Base-by-base conservation (phyloP, 768 basidiomycete species). In the Hemileccinum rubropunctum region DNA sequence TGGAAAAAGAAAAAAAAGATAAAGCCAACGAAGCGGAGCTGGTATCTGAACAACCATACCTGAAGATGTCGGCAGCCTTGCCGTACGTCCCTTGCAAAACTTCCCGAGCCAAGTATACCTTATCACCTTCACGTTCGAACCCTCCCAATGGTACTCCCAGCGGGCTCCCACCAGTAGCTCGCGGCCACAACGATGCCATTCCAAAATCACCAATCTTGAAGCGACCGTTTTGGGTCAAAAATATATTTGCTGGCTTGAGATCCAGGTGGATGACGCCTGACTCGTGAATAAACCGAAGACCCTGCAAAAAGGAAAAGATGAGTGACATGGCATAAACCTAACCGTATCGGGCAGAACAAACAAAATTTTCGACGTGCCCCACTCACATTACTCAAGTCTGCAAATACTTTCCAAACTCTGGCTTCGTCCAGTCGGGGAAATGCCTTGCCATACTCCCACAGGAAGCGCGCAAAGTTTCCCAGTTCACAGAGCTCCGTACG, bases 191-290 rank as follows among this genome's bases (percentile, higher is more conserved):
- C 6, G 91, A 91, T n/a, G 95, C 95, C 85, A 99, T 93, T 9
- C 97, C 97, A 73, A 98, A 98, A 68, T 99, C 97, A 8, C 95
- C 95, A 66, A 99, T 93, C 73, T 92, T 93, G 73, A 99, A 87
- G 39, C 87, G 80, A 2, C 97, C 97, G 37, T 84, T 80, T 8
- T 76, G 76, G 10, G 91, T 93, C 59, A 99, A 77, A 64, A 99
- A 93, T 44, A 99, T 86, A 66, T 99, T 99, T 37, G 92, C 92
- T 12, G 97, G 97, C 73, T 99, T 99, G 56, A 99, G 71, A 72
- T 99, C 97, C 47, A 99, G 80, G 72, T 99, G 97, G 43, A 98
- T 87, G 50, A 97, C 83, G 48, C 87, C 86, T 38, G 85, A 80
- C 58, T 81, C 78, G 70, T 99, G 97, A 50, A 99, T 88, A 71